Percentiles rank a stretch among this genome's conserved stretches.
Evolutionary conservation across 2,329 filamentous ascomycete genomes (phyloP).

Genomic region (Hymenotorrendiella dingleyae): DNA sequence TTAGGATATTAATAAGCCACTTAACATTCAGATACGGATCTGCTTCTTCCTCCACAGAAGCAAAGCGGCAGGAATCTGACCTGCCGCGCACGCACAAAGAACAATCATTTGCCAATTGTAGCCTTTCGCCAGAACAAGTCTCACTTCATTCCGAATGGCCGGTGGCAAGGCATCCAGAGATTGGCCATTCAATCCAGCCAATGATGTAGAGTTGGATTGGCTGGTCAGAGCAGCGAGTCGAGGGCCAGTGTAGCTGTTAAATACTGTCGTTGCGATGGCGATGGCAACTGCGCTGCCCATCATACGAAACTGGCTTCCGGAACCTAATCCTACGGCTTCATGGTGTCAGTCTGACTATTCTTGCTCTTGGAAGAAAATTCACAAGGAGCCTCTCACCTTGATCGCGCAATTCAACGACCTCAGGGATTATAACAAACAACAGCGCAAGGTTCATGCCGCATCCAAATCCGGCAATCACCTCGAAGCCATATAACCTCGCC

Average conservation of each 20-base stretch:
- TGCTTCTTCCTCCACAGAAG: not conserved
- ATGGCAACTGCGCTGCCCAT: slow-evolving; percentile 1
- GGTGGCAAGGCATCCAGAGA: not conserved
- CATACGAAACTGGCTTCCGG: not conserved
- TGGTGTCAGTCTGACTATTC: not conserved
- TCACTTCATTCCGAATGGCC: not conserved
- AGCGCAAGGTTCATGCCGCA: not conserved
- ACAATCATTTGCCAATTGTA: slow-evolving; percentile 1
- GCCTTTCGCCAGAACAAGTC: not conserved
- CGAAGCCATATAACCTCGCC: not conserved
- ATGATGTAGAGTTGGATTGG: no score
- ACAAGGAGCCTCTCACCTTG: not conserved
- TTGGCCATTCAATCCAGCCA: not conserved
- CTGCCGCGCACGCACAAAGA: not conserved
- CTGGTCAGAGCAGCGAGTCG: not conserved
- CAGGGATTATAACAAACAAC: not conserved
- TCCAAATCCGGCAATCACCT: slow-evolving; percentile 2
- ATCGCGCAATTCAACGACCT: not conserved
- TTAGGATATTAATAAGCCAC: no score
- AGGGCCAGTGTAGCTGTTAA: not conserved
- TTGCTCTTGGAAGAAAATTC: not conserved
- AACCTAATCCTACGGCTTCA: not conserved
- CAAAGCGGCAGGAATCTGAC: not conserved
- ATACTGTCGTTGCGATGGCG: slow-evolving; percentile 1
- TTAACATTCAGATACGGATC: not conserved